Conservation (phyloP, 2,329 filamentous ascomycete species). For the Fusarium guadeloupense region DNA sequence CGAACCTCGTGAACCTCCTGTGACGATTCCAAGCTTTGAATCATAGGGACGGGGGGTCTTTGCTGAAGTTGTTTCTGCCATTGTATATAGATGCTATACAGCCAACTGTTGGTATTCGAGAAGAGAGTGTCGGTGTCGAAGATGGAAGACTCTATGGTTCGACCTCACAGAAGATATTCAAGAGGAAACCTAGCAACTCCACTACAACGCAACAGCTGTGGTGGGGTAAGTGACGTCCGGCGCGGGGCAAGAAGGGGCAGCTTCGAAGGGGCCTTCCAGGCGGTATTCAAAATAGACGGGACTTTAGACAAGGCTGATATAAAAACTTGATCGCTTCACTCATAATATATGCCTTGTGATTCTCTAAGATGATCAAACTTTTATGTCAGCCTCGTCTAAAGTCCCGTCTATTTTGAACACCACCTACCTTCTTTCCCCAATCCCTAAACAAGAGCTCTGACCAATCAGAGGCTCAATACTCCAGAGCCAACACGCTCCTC, state of each 20-base stretch:
- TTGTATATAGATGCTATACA: conserved; percentile 12
- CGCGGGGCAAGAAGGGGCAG: background rate
- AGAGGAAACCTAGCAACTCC: conserved; percentile 7
- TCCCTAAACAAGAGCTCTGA: background rate
- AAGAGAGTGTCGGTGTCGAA: background rate
- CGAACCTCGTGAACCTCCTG: conserved; percentile 48
- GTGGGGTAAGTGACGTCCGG: conserved; percentile 35
- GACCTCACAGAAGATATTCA: background rate
- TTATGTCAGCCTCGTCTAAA: no score
- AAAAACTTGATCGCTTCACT: no score
- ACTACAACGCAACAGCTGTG: conserved; percentile 5
- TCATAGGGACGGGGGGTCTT: conserved; percentile 42
- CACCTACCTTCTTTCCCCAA: no score
- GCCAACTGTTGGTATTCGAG: background rate
- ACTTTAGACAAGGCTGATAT: no score
- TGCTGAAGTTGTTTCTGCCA: conserved; percentile 26
- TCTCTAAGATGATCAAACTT: no score
- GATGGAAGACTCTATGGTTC: background rate
- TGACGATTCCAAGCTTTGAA: conserved; percentile 48
- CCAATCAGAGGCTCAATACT: conserved; percentile 20
- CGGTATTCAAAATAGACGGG: background rate
- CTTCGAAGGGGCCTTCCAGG: background rate
- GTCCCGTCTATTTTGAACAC: no score
- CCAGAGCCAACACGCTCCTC: conserved; percentile 7
- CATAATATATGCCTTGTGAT: no score